These are phyloP conservation scores for Prunus fruticosa DNA, from an alignment of 306 rosid species.

Conservation along the genomic window DNA sequence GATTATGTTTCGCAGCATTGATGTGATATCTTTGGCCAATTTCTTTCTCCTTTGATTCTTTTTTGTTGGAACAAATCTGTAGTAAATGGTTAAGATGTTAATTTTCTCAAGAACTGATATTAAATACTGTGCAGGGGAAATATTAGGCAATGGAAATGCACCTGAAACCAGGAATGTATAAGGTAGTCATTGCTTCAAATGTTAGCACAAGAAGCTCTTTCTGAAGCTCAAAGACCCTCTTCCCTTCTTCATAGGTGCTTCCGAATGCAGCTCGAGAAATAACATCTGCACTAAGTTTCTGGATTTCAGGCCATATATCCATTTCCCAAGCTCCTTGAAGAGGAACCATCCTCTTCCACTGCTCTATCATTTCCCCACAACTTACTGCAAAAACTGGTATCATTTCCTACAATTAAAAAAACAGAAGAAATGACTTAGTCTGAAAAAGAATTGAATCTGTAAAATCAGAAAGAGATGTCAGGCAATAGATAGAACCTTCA, in stretches of 20 bases:
- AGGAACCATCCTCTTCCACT: slow-evolving; percentile 31
- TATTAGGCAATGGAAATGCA: background rate
- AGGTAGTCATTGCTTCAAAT: slow-evolving; percentile 49
- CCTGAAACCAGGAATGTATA: slow-evolving; percentile 52
- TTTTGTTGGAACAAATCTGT: slow-evolving; percentile 45
- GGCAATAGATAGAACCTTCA: slow-evolving; percentile 33
- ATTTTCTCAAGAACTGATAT: background rate
- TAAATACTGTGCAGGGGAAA: background rate
- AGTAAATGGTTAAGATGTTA: background rate
- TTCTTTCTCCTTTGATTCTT: slow-evolving; percentile 42
- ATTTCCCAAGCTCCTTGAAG: slow-evolving; percentile 31
- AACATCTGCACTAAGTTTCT: slow-evolving; percentile 38
- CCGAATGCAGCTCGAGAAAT: slow-evolving; percentile 48
- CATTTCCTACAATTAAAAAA: slow-evolving; percentile 23
- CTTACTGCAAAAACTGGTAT: slow-evolving; percentile 35
- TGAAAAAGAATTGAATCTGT: background rate
- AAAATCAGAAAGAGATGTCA: background rate
- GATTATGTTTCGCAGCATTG: slow-evolving; percentile 31
- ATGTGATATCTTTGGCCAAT: slow-evolving; percentile 39
- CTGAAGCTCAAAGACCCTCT: slow-evolving; percentile 43
- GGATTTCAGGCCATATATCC: slow-evolving; percentile 49
- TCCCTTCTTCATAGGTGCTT: slow-evolving; percentile 46
- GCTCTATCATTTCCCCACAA: slow-evolving; percentile 36
- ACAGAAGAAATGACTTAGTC: background rate
- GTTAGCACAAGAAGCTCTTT: slow-evolving; percentile 35